Base-by-base conservation (phyloP, 345 rosid genomes). In the Citrus sp. region DNA sequence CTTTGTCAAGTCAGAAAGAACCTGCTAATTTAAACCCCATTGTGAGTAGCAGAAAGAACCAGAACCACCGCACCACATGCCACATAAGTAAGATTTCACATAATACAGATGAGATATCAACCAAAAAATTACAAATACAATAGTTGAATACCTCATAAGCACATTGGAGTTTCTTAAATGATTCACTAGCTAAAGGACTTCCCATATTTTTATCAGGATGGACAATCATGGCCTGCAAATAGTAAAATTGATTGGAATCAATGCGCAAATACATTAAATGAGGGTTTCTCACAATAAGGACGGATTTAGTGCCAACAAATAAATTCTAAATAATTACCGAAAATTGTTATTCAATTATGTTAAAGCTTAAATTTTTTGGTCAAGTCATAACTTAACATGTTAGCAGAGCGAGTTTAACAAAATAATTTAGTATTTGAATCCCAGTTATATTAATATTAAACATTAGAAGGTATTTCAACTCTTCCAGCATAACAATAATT, bases 201-300 rank as follows among this genome's bases (percentile, higher is more conserved):
- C 99, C 98, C 97, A 89, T 89, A 79, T 97, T 97, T 84, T 97
- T 97, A 88, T 94, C 99, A 8, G 99, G 99, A 91, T 97, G 99
- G 70, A 97, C 99, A 84, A 94, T 88, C 98, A 91, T 96, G 70
- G 99, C 99, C 99, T 96, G 77, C 80, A 83, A 4, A 83, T 22
- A 65, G 74, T 30, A 72, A 42, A 70, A 60, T n/a, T 25, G 73
- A 70, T 12, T 22, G 6, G 58, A 37, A 24, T 32, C 13, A 78
- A 25, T n/a, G 63, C 49, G 10, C 5, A 35, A 28, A 56, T 25
- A 35, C 73, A 61, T 10, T 24, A 34, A 30, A 21, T n/a, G 58
- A 35, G 51, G 28, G 34, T 38, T 56, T 35, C 37, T 40, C n/a
- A 3, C 12, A 30, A 61, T 38, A 73, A 61, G 55, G 40, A 38